Evolutionary conservation across 176 grass and related monocot species (phyloP), one percentile per base, ranked within the genome.

Genomic region (Elaeis guineensis): DNA sequence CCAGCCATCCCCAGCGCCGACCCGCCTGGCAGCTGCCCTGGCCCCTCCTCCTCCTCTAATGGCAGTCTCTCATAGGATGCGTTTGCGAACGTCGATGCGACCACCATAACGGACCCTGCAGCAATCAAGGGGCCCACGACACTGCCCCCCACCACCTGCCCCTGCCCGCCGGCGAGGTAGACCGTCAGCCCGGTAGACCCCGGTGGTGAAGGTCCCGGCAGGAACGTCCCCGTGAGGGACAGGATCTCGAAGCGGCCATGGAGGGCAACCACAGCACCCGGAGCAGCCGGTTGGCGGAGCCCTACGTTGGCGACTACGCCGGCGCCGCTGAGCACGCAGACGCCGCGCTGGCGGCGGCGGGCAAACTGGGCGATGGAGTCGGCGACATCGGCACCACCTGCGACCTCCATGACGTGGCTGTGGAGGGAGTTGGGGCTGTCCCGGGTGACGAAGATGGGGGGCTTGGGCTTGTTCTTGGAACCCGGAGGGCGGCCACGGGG

Each of bases 381-480:
- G 1, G 86, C 84, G 5, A 96, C 83, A 65, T 96, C 91, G 1
- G 91, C 86, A 7, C 91, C 91, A 5, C 83, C 80, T 0, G 80
- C 83, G 17, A 96, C 83, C 91, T 96, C 86, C 91, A 96, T 80
- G 51, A 90, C 91, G 66, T 96, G 91, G 75, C 91, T 90, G 62
- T 78, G 69, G 58, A 95, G 86, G 35, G 91, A 80, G 78, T 90
- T 90, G 65, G 91, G 91, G 77, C 91, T 90, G 70, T 90, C 91
- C 15, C 86, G 86, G 12, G 91, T 90, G 30, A 95, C 78, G 59
- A 95, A 95, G 67, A 95, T 90, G 75, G 91, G 91, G 19, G 91
- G 83, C 84, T 95, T 95, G 0, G 91, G 80, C 67, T 95, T 95
- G 83, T 95, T 95, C 86, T 90, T 95, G 32, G 91, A 95, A 0